These are phyloP conservation scores for Trichosporon coremiiforme DNA, from an alignment of 1,284 basidiomycete species.

Conservation along the genomic window DNA sequence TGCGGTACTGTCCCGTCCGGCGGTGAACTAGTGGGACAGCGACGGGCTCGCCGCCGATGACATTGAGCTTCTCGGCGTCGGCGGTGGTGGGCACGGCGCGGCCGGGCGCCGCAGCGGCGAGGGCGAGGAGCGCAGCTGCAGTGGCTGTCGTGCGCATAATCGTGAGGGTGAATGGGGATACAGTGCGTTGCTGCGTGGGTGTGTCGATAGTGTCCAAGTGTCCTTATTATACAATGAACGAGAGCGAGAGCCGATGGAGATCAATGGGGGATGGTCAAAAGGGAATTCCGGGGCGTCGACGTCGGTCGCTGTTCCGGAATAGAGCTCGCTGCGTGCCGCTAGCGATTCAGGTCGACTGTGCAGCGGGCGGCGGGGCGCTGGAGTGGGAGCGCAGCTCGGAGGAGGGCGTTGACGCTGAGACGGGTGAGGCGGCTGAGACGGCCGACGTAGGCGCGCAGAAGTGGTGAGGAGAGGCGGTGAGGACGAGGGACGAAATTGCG, in stretches of 20 bases:
- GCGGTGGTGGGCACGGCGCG: slow-evolving; percentile 3
- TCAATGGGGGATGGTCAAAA: background rate
- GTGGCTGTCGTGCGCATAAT: slow-evolving; percentile 13
- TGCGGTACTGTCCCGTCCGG: slow-evolving; percentile 37
- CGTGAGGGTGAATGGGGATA: background rate
- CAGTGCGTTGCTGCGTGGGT: background rate
- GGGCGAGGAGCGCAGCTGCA: slow-evolving; percentile 8
- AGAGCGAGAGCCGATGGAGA: background rate
- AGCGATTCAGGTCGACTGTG: background rate
- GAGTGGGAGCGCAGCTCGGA: background rate
- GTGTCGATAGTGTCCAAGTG: background rate
- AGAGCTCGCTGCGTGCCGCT: background rate
- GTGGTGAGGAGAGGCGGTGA: background rate
- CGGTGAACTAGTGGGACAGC: slow-evolving; percentile 31
- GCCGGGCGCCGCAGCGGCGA: slow-evolving; percentile 1
- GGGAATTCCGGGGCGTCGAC: background rate
- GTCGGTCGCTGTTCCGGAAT: slow-evolving; percentile 1
- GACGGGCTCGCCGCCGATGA: slow-evolving; percentile 17
- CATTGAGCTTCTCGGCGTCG: slow-evolving; percentile 18
- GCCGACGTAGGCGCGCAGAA: too few relatives aligned
- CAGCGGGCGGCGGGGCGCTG: background rate
- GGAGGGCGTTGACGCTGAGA: background rate
- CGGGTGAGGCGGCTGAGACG: background rate
- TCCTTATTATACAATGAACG: slow-evolving; percentile 5
- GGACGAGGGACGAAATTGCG: background rate